Conservation (phyloP, 768 basidiomycete species). For the Mycena amicta region DNA sequence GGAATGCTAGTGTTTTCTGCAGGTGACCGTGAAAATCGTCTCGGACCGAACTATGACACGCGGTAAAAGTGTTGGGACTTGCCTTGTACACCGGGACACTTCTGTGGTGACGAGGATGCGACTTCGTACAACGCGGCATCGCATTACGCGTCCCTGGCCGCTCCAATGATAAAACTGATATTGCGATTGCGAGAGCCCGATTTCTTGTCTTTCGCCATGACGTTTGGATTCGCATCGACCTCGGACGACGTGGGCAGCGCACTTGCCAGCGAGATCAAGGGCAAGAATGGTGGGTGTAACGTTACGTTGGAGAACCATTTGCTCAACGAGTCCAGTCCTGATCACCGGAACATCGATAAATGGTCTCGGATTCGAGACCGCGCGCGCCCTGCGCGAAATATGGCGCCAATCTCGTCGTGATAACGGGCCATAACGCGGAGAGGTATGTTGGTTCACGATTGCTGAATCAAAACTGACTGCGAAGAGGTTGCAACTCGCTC, state of each 20-base stretch:
- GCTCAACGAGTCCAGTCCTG: neutral
- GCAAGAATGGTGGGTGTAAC: slow-evolving; percentile 11
- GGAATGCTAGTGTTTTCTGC: too few relatives aligned
- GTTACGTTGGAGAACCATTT: neutral
- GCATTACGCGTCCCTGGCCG: too few relatives aligned
- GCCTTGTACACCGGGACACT: too few relatives aligned
- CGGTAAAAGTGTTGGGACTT: too few relatives aligned
- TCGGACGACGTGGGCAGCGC: slow-evolving; percentile 6
- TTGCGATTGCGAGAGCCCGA: too few relatives aligned
- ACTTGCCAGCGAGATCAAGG: slow-evolving; percentile 13
- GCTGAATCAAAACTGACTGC: too few relatives aligned
- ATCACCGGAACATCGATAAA: neutral
- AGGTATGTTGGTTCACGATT: too few relatives aligned
- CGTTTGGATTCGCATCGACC: slow-evolving; percentile 4
- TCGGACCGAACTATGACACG: too few relatives aligned
- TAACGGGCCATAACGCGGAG: neutral
- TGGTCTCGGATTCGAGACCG: neutral
- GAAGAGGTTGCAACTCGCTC: neutral
- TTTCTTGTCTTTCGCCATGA: neutral
- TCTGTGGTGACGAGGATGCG: too few relatives aligned
- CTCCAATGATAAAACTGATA: too few relatives aligned
- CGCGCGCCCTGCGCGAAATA: neutral
- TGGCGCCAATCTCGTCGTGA: neutral
- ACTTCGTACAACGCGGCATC: too few relatives aligned
- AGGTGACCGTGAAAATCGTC: too few relatives aligned